Base-by-base conservation (phyloP, 2,329 filamentous ascomycete species). In the Diaporthe velutina region DNA sequence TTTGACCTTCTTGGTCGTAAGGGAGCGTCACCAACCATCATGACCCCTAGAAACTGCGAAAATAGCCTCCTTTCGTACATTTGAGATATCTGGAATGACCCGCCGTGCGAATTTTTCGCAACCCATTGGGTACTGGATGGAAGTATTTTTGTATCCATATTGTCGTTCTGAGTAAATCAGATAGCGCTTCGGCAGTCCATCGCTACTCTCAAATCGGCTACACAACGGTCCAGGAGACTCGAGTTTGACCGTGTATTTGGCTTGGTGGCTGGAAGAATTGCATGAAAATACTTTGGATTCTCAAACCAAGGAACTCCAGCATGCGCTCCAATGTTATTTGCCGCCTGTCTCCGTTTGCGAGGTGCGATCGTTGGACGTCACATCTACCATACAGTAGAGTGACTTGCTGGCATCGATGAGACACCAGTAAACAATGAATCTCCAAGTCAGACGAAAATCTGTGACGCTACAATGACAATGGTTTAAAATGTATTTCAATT, bases 271-370 rank as follows among this genome's bases (percentile, higher is more conserved):
- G 12, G 42, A 3, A 50, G 28, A n/a, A 7, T 1, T 35, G 1
- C 12, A 35, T 15, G 40, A 4, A 3, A n/a, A 7, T 4, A 22
- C 0, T 30, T 8, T 8, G 2, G 19, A 50, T 48, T 10, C 9
- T 2, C 28, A 17, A 35, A 1, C 5, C 1, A 9, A 12, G 0
- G 15, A 1, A 25, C 13, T 40, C 1, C 6, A 6, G 0, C 2
- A 40, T 25, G 30, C 7, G 1, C 2, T 28, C 28, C 5, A 28
- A 42, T 38, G 4, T 13, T 22, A 8, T 28, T 58, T 3, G 33
- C 13, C 19, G 35, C 12, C 13, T 42, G n/a, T 42, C n/a, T 3
- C 2, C 1, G 10, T 17, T 15, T 40, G 30, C 33, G 15, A 15
- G 6, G 12, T 13, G 25, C 7, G 17, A 10, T 3, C 6, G 3